phyloP scores from a whole-genome alignment of 306 rosid genomes.

The Dalbergia cochinchinensis region DNA sequence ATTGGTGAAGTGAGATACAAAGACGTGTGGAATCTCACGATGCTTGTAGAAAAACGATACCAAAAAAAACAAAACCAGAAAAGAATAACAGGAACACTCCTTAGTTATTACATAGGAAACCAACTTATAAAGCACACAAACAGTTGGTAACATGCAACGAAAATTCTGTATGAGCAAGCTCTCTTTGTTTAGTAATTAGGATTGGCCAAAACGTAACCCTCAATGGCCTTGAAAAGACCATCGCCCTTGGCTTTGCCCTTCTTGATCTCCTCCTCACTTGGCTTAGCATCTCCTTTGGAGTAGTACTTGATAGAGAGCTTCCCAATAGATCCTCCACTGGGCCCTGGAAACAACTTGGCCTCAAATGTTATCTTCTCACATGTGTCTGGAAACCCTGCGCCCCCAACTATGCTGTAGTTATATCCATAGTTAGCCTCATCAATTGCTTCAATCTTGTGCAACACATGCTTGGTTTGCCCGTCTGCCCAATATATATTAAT shows the following conservation, averaged over 20 bases:
- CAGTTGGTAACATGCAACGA: background rate
- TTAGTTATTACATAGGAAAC: background rate
- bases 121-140: background rate
- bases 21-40: background rate
- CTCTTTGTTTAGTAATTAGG: constrained; percentile 37
- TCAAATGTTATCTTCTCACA: constrained; percentile 50
- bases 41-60: background rate
- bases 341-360: constrained; percentile 38
- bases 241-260: constrained; percentile 49
- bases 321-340: constrained; percentile 47
- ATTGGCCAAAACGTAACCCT: constrained; percentile 52
- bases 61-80: background rate
- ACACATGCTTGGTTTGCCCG: constrained; percentile 39
- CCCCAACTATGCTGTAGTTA: constrained; percentile 54
- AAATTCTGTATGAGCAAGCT: no score
- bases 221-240: constrained; percentile 56
- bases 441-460: constrained; percentile 49
- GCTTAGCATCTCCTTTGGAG: constrained; percentile 44
- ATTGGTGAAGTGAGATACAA: constrained; percentile 12
- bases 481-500: constrained; percentile 16
- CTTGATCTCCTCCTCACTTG: constrained; percentile 43
- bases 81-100: background rate
- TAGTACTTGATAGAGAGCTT: constrained; percentile 27
- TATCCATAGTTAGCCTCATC: constrained; percentile 47
- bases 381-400: constrained; percentile 16